Percentiles rank a stretch among this genome's conserved stretches.
Evolutionary conservation across 108 stramenopile genomes (phyloP).

Genomic region (Fragilaria radians): DNA sequence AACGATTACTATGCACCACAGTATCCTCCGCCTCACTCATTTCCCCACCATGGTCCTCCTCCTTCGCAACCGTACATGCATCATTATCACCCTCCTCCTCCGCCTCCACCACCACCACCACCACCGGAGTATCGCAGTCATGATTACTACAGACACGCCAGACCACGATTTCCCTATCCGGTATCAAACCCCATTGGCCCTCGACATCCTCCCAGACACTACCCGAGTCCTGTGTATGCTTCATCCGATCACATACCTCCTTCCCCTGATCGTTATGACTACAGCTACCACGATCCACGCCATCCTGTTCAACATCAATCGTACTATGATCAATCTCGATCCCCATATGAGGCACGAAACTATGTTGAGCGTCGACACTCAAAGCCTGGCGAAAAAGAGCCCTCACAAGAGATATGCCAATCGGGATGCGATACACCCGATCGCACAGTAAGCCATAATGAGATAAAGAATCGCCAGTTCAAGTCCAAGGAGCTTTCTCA

Average conservation of each 20-base stretch:
- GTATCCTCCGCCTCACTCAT: background rate
- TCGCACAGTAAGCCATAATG: too few species aligned
- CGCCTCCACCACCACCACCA: background rate
- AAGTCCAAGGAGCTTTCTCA: too few species aligned
- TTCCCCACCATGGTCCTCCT: conserved; percentile 1
- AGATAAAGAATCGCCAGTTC: too few species aligned
- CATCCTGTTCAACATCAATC: background rate
- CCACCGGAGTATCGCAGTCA: too few species aligned
- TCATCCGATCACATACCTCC: background rate
- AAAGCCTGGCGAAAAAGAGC: too few species aligned
- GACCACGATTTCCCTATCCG: too few species aligned
- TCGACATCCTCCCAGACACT: too few species aligned
- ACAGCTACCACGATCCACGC: background rate
- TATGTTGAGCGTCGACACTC: too few species aligned
- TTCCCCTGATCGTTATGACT: background rate
- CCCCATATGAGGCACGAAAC: background rate
- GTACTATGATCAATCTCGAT: background rate
- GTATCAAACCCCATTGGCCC: too few species aligned
- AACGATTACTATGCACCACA: background rate
- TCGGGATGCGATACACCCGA: too few species aligned
- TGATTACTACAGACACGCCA: too few species aligned
- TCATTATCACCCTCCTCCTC: background rate
- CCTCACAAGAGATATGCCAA: too few species aligned
- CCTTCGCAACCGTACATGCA: background rate
- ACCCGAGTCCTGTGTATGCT: background rate